Conservation (phyloP, 352 stramenopile species). For the Phytopythium vexans region DNA sequence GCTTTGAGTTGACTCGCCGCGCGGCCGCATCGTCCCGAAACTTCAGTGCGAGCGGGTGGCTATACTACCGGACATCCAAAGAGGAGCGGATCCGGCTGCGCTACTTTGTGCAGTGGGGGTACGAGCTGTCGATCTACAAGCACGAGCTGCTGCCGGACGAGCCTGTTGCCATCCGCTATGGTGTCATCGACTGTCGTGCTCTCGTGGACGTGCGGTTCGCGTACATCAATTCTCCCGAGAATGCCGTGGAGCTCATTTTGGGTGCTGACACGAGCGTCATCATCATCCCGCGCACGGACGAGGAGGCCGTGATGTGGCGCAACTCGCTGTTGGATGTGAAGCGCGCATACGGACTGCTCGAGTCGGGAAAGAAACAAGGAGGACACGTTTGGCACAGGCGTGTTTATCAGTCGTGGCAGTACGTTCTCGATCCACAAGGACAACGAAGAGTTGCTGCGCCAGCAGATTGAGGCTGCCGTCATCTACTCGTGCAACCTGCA, state of each 20-base stretch:
- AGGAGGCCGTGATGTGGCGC: slow-evolving; percentile 84
- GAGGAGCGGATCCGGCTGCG: slow-evolving; percentile 79
- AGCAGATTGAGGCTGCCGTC: slow-evolving; percentile 79
- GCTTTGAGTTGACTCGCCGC: not conserved
- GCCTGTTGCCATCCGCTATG: slow-evolving; percentile 75
- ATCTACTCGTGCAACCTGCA: slow-evolving; percentile 84
- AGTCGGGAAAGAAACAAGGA: slow-evolving; percentile 76
- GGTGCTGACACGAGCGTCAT: slow-evolving; percentile 75
- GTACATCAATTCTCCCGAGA: slow-evolving; percentile 83
- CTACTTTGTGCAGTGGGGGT: slow-evolving; percentile 88
- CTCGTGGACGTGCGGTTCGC: slow-evolving; percentile 81
- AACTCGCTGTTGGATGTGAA: slow-evolving; percentile 81
- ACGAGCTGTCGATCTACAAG: slow-evolving; percentile 89
- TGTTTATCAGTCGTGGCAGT: slow-evolving; percentile 83
- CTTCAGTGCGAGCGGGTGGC: slow-evolving; percentile 78
- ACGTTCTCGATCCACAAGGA: slow-evolving; percentile 84
- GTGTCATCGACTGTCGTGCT: slow-evolving; percentile 82
- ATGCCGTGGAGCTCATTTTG: slow-evolving; percentile 80
- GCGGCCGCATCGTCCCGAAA: slow-evolving; percentile 18
- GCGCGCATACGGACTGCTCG: slow-evolving; percentile 68
- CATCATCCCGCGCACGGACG: slow-evolving; percentile 78
- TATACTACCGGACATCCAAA: slow-evolving; percentile 82
- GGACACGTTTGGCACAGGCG: slow-evolving; percentile 64
- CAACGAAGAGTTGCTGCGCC: slow-evolving; percentile 79
- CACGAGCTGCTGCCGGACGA: slow-evolving; percentile 82